Conservation (phyloP, 1,284 basidiomycete species). For the Fomitiporia mediterranea region DNA sequence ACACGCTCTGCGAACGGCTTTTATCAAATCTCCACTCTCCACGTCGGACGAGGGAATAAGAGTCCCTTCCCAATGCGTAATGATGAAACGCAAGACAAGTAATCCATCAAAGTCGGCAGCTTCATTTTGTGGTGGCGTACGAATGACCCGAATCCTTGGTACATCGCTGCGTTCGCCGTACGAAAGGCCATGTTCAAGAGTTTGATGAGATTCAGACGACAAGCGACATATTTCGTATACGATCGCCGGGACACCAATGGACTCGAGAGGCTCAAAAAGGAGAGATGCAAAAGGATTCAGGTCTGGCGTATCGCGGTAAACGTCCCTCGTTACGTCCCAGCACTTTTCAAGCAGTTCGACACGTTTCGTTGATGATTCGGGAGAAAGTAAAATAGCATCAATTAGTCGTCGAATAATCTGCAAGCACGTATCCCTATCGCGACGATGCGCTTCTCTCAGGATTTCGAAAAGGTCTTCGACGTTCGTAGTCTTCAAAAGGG, state of each 20-base stretch:
- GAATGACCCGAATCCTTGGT: too few relatives aligned
- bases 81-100: not conserved
- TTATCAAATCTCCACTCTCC: not conserved
- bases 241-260: not conserved
- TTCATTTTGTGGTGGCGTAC: too few relatives aligned
- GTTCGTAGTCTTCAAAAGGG: not conserved
- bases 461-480: not conserved
- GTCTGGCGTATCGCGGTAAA: not conserved
- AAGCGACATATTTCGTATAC: not conserved
- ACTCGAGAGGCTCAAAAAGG: not conserved
- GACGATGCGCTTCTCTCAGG: not conserved
- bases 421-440: not conserved
- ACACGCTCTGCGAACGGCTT: conserved; percentile 1
- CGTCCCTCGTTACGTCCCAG: not conserved
- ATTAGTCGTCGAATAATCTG: not conserved
- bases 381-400: not conserved
- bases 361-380: not conserved
- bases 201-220: not conserved
- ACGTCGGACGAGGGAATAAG: not conserved
- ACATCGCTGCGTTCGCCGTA: too few relatives aligned
- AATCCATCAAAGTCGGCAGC: not conserved
- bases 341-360: not conserved
- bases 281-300: not conserved
- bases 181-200: too few relatives aligned
- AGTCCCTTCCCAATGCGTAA: not conserved